Conservation (phyloP, 1,139 yeast species). For the Yamadazyma taylorii region DNA sequence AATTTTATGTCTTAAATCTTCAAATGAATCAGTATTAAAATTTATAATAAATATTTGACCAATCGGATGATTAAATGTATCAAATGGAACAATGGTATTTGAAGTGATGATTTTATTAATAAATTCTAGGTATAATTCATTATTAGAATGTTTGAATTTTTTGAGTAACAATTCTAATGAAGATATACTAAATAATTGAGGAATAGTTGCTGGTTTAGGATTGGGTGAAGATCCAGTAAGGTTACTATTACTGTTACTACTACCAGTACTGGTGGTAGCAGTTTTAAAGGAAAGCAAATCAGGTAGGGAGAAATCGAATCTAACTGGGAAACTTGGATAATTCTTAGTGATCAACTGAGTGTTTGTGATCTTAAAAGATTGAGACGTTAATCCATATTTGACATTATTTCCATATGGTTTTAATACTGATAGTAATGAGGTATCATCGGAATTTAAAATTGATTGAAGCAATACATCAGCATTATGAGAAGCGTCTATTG, state of each 20-base stretch:
- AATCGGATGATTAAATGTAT: slow-evolving; percentile 87
- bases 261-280: slow-evolving; percentile 14
- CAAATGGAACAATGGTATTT: slow-evolving; percentile 71
- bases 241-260: no score
- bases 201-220: slow-evolving; percentile 10
- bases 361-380: slow-evolving; percentile 40
- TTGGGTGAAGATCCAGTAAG: slow-evolving; percentile 1
- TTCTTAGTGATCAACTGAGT: slow-evolving; percentile 43
- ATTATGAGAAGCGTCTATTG: slow-evolving; percentile 52
- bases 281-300: slow-evolving; percentile 37
- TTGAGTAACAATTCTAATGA: slow-evolving; percentile 38
- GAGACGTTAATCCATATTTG: slow-evolving; percentile 37
- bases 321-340: slow-evolving; percentile 45
- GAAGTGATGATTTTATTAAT: slow-evolving; percentile 63
- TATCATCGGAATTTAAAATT: slow-evolving; percentile 29
- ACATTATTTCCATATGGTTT: slow-evolving; percentile 51
- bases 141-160: slow-evolving; percentile 15
- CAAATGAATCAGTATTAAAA: slow-evolving; percentile 47
- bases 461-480: slow-evolving; percentile 49
- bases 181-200: slow-evolving; percentile 41
- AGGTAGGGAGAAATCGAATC: slow-evolving; percentile 44
- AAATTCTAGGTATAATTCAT: slow-evolving; percentile 54
- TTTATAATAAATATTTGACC: slow-evolving; percentile 72
- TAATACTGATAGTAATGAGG: slow-evolving; percentile 36
- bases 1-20: slow-evolving; percentile 38